Conservation (phyloP, 2,329 filamentous ascomycete genomes). For the Emydomyces testavorans region DNA sequence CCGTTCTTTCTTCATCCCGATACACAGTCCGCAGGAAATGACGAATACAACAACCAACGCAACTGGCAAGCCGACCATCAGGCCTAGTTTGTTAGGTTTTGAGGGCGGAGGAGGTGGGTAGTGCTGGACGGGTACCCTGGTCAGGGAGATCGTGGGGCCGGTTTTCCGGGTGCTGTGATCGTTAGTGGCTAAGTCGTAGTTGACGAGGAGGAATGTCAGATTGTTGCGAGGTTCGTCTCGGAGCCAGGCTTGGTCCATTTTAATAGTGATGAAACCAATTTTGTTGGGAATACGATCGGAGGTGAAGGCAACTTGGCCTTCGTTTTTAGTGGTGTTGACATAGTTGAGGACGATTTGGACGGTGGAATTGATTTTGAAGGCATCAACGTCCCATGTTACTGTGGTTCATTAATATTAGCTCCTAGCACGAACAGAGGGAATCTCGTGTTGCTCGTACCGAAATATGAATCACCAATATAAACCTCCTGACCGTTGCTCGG, state of each 20-base stretch:
- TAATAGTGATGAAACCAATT: conserved; percentile 30
- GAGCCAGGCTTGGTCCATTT: conserved; percentile 33
- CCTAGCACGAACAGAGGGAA: neutral
- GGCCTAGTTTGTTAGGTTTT: conserved; percentile 25
- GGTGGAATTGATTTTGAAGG: conserved; percentile 24
- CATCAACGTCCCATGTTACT: conserved; percentile 31
- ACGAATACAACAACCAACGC: conserved; percentile 28
- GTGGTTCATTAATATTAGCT: conserved; percentile 16
- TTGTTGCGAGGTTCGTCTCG: conserved; percentile 29
- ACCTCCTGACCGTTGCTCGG: conserved; percentile 14
- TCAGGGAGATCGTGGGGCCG: conserved; percentile 30
- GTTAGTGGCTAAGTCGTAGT: conserved; percentile 20
- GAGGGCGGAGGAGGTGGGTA: conserved; percentile 25
- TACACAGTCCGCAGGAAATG: conserved; percentile 29
- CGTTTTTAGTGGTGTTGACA: conserved; percentile 23
- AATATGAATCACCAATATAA: conserved; percentile 13
- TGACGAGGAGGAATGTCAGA: conserved; percentile 29
- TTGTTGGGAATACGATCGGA: conserved; percentile 29
- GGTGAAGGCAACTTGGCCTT: conserved; percentile 28
- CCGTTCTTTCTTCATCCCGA: conserved; percentile 34
- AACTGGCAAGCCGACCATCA: conserved; percentile 36
- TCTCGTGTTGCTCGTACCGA: conserved; percentile 10
- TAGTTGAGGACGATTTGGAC: conserved; percentile 28
- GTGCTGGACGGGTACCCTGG: conserved; percentile 27
- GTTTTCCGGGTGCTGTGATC: conserved; percentile 19